Conservation (phyloP, 169 alveolate genomes). For the Amoebophrya sp. region DNA sequence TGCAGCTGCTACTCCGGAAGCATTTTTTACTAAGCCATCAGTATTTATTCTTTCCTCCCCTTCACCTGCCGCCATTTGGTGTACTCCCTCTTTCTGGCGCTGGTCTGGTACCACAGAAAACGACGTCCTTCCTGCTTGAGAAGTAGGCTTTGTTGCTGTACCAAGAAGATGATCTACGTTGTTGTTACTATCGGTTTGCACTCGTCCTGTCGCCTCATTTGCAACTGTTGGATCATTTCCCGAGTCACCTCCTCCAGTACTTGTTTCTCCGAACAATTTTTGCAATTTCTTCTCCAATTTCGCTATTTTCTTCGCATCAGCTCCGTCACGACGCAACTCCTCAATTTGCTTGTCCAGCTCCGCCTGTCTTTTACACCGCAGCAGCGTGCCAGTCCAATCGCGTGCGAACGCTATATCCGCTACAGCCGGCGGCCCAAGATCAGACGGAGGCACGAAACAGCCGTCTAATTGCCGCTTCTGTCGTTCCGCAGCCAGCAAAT, state of each 20-base stretch:
- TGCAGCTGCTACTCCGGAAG: not conserved
- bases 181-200: too few relatives aligned
- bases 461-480: not conserved
- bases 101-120: too few relatives aligned
- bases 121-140: too few relatives aligned
- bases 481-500: not conserved
- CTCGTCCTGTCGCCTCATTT: too few relatives aligned
- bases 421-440: not conserved
- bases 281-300: not conserved
- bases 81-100: not conserved
- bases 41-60: not conserved
- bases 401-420: not conserved
- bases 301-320: not conserved
- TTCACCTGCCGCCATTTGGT: not conserved
- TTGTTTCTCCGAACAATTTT: too few relatives aligned
- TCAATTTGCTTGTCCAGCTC: not conserved
- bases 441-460: not conserved
- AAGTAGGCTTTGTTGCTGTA: too few relatives aligned
- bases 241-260: too few relatives aligned
- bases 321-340: not conserved
- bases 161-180: too few relatives aligned
- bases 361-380: not conserved
- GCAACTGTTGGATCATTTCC: too few relatives aligned
- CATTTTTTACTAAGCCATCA: not conserved
- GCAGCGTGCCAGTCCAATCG: not conserved